Percentiles rank a stretch among this genome's conserved stretches.
Conservation (phyloP, 1,284 basidiomycete species). For the Trichosporon sp. region DNA sequence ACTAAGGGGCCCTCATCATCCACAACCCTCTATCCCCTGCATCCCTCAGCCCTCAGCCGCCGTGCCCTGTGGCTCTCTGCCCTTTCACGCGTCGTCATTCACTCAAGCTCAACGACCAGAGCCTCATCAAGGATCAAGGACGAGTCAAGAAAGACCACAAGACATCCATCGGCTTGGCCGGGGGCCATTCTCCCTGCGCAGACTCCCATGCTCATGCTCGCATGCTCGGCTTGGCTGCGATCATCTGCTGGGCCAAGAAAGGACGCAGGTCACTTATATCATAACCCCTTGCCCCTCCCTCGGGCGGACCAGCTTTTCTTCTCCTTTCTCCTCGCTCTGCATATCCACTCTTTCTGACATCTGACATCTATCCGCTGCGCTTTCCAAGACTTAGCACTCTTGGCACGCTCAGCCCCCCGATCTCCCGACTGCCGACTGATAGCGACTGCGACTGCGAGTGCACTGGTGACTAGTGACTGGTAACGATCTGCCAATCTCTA, state of each 20-base stretch:
- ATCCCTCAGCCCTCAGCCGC: too few species aligned
- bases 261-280: not conserved
- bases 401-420: not conserved
- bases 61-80: not conserved
- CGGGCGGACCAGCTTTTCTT: not conserved
- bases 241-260: too few species aligned
- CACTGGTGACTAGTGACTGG: too few species aligned
- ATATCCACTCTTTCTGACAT: not conserved
- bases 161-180: not conserved
- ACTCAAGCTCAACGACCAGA: too few species aligned
- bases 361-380: not conserved
- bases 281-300: not conserved
- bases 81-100: slow-evolving; percentile 3
- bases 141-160: not conserved
- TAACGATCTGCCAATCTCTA: too few species aligned
- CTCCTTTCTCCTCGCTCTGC: not conserved
- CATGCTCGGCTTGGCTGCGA: not conserved
- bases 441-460: too few species aligned
- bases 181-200: too few species aligned
- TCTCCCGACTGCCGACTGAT: too few species aligned
- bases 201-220: too few species aligned
- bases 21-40: too few species aligned
- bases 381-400: not conserved
- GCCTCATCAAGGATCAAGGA: too few species aligned
- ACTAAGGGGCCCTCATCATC: too few species aligned